These are phyloP conservation scores for Boletus nobilissimus DNA, from an alignment of 1,284 basidiomycete genomes.

Conservation along the genomic window DNA sequence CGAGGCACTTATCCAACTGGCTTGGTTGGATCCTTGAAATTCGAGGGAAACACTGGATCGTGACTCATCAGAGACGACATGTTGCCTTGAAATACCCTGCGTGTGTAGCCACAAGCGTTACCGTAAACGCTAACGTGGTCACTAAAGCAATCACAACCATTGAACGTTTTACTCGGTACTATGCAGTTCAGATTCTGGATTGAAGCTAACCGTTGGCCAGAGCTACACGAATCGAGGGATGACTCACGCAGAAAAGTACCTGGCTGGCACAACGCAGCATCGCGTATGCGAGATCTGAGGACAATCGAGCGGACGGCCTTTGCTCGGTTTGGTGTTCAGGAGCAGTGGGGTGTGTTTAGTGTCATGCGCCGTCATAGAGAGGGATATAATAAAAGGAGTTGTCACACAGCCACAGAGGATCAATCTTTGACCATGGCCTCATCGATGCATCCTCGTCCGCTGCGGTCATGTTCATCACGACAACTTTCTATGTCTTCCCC, in stretches of 20 bases:
- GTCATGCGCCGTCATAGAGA: neutral
- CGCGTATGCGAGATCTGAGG: constrained; percentile 21
- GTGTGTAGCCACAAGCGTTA: constrained; percentile 41
- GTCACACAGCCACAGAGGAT: constrained; percentile 23
- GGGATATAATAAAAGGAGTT: neutral
- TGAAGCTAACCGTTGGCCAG: neutral
- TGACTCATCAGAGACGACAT: neutral
- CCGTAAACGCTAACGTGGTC: constrained; percentile 11
- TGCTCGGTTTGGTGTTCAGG: neutral
- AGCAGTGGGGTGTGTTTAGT: constrained; percentile 28
- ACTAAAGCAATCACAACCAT: neutral
- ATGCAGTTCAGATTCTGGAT: constrained; percentile 38
- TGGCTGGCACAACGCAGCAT: constrained; percentile 31
- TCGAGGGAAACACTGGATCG: constrained; percentile 33
- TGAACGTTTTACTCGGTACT: neutral
- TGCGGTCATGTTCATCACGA: constrained; percentile 83
- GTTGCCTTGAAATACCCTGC: no score
- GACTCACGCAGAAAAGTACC: constrained; percentile 38
- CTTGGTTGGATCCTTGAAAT: constrained; percentile 37
- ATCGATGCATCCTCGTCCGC: constrained; percentile 32
- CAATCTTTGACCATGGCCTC: constrained; percentile 16
- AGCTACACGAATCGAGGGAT: neutral
- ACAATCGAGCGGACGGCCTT: constrained; percentile 3
- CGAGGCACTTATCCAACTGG: constrained; percentile 41
- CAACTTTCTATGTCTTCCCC: constrained; percentile 84